phyloP scores from a whole-genome alignment of 495 filamentous ascomycete species.

The Aspergillus biplanus region DNA sequence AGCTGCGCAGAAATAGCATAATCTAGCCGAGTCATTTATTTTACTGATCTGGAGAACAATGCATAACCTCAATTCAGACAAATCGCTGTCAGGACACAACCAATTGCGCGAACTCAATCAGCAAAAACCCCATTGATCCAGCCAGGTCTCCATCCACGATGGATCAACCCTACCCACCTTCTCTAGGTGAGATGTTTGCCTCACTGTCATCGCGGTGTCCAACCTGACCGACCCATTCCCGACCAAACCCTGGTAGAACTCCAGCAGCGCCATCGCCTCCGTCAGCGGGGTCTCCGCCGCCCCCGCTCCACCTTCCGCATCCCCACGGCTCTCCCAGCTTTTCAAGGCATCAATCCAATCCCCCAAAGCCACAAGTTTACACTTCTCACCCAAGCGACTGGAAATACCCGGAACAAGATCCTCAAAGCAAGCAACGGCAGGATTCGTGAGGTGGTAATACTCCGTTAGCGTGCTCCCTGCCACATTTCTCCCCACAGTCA shows the following conservation, averaged over 20 bases:
- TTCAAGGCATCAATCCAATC: constrained; percentile 15
- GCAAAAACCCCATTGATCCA: constrained; percentile 52
- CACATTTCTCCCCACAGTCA: constrained; percentile 10
- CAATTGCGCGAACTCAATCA: too few species aligned
- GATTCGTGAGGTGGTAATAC: constrained; percentile 18
- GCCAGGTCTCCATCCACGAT: constrained; percentile 53
- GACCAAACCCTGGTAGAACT: constrained; percentile 15
- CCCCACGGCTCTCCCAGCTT: neutral
- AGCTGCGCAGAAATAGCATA: too few species aligned
- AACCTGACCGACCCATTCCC: neutral
- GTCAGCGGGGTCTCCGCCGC: neutral
- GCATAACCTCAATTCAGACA: too few species aligned
- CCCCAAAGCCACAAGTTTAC: neutral
- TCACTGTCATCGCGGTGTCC: constrained; percentile 6
- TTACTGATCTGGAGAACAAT: too few species aligned
- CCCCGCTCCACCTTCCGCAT: neutral
- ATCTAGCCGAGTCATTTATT: too few species aligned
- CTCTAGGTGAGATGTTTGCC: constrained; percentile 23
- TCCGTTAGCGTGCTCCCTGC: neutral
- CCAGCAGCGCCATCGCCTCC: constrained; percentile 1
- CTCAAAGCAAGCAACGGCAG: neutral
- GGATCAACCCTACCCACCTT: constrained; percentile 39
- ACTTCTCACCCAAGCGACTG: neutral
- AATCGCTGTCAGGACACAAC: too few species aligned
- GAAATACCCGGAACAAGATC: constrained; percentile 2